phyloP scores from a whole-genome alignment of 2,329 filamentous ascomycete genomes.

The Alternaria arbusti region DNA sequence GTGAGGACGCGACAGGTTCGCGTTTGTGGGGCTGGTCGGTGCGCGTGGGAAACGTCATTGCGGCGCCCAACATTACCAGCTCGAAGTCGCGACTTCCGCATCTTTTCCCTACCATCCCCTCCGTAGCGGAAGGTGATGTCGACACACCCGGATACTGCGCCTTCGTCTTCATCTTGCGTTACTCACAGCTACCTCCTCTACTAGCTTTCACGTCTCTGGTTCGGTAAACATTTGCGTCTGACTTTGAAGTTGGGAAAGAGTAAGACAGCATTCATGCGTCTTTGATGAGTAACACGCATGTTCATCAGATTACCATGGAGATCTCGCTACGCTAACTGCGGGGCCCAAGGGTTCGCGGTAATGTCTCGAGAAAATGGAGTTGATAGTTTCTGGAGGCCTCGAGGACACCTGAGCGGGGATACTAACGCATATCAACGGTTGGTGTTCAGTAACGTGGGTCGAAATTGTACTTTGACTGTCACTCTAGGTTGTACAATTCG shows the following conservation, averaged over 20 bases:
- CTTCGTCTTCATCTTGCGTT: too few relatives aligned
- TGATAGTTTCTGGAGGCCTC: too few relatives aligned
- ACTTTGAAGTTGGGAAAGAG: background rate
- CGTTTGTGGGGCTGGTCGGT: background rate
- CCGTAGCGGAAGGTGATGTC: too few relatives aligned
- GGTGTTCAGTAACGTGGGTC: too few relatives aligned
- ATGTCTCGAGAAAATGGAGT: background rate
- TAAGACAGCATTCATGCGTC: background rate
- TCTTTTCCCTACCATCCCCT: background rate
- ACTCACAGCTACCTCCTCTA: background rate
- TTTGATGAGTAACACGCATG: background rate
- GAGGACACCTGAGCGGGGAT: too few relatives aligned
- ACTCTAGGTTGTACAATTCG: too few relatives aligned
- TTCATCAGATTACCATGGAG: background rate
- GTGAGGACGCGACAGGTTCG: background rate
- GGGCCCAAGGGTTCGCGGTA: background rate
- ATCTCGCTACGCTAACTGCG: too few relatives aligned
- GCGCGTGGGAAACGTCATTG: background rate
- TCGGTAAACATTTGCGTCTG: background rate
- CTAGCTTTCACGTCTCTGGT: background rate
- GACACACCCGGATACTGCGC: too few relatives aligned
- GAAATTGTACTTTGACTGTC: too few relatives aligned
- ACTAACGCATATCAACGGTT: too few relatives aligned
- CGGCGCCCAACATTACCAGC: background rate
- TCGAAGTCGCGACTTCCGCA: background rate